These are phyloP conservation scores for Ophiostoma sp. DNA, from an alignment of 2,329 filamentous ascomycete genomes.

Conservation along the genomic window DNA sequence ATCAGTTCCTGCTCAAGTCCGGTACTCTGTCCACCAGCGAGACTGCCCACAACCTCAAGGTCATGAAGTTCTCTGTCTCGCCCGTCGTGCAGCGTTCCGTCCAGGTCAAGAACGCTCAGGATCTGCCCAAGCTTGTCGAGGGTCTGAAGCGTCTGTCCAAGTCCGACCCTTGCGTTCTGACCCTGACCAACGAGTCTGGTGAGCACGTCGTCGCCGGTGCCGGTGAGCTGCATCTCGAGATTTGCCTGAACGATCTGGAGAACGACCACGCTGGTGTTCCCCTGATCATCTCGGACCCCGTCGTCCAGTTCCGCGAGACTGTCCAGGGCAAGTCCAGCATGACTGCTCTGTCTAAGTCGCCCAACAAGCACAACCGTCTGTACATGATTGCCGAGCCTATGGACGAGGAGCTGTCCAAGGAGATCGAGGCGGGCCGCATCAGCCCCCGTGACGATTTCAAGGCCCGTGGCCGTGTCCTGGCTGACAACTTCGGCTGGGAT, in stretches of 20 bases:
- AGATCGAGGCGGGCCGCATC: slow-evolving; percentile 91
- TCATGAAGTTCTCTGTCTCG: slow-evolving; percentile 99
- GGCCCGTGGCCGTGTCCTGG: slow-evolving; percentile 89
- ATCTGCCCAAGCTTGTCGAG: slow-evolving; percentile 99
- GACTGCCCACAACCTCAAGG: slow-evolving; percentile 99
- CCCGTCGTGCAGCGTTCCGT: slow-evolving; percentile 98
- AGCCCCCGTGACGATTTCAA: slow-evolving; percentile 97
- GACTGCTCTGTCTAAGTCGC: slow-evolving; percentile 96
- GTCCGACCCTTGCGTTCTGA: slow-evolving; percentile 97
- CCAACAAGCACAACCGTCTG: slow-evolving; percentile 99
- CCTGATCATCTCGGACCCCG: slow-evolving; percentile 94
- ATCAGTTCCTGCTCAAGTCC: slow-evolving; percentile 99
- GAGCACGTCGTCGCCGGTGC: slow-evolving; percentile 99
- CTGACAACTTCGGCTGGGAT: slow-evolving; percentile 98
- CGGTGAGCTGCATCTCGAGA: slow-evolving; percentile 98
- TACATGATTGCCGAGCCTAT: slow-evolving; percentile 92
- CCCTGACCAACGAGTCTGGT: slow-evolving; percentile 81
- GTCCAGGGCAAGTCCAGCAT: slow-evolving; percentile 81
- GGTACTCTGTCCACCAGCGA: slow-evolving; percentile 97
- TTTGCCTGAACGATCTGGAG: slow-evolving; percentile 99
- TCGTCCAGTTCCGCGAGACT: slow-evolving; percentile 98
- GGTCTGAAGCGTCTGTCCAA: slow-evolving; percentile 99
- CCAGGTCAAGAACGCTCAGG: slow-evolving; percentile 99
- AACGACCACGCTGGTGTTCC: slow-evolving; percentile 98
- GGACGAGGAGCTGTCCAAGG: slow-evolving; percentile 81